Evolutionary conservation across 169 alveolate genomes (phyloP).

Genomic region (Cryptosporidium viatorum): DNA sequence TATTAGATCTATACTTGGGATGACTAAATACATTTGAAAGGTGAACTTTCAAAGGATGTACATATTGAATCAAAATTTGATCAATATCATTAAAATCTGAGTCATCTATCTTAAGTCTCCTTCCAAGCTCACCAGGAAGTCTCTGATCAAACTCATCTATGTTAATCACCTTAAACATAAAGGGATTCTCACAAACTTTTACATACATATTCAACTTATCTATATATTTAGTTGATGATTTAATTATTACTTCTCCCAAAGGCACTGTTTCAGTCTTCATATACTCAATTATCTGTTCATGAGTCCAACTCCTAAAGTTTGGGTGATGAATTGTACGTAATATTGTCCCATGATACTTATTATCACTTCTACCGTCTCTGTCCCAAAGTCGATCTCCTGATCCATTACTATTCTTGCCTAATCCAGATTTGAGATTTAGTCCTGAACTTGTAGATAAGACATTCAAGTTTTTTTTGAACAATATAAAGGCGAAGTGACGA

Average conservation of each 20-base stretch:
- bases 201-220: conserved; percentile 59
- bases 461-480: conserved; percentile 61
- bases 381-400: conserved; percentile 9
- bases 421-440: neutral
- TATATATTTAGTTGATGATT: conserved; percentile 34
- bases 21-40: conserved; percentile 46
- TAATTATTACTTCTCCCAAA: conserved; percentile 59
- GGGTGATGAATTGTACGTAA: conserved; percentile 72
- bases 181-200: conserved; percentile 53
- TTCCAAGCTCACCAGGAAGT: conserved; percentile 72
- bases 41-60: conserved; percentile 64
- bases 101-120: conserved; percentile 57
- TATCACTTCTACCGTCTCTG: conserved; percentile 3
- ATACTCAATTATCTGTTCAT: conserved; percentile 34
- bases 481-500: conserved; percentile 52
- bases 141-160: conserved; percentile 69
- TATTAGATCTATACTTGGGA: conserved; percentile 56
- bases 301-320: conserved; percentile 62
- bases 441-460: conserved; percentile 28
- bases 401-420: neutral
- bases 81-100: conserved; percentile 56
- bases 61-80: conserved; percentile 67
- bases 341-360: conserved; percentile 3
- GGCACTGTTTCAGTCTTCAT: conserved; percentile 30
- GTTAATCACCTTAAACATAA: conserved; percentile 52